Base-by-base conservation (phyloP, 768 basidiomycete genomes). In the Hygrocybe punicea region DNA sequence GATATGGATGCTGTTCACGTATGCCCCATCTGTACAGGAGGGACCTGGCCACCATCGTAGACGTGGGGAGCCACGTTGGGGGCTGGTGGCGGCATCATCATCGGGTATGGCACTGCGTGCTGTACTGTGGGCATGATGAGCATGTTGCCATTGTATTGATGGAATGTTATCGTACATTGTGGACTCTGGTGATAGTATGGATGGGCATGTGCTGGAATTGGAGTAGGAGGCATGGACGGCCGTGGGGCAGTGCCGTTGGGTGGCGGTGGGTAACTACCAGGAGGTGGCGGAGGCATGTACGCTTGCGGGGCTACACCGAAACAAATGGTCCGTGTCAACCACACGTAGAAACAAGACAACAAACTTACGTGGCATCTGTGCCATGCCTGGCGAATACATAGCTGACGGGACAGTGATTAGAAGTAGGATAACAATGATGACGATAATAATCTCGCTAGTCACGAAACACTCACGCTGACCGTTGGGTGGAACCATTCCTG, bases 221-320 rank as follows among this genome's bases (percentile, higher is more conserved):
- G 91, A 8, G 91, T 92, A 8, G 91, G 89, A n/a, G 91, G 91
- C 87, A 93, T 91, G 14, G 91, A 91, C 23, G 88, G 91, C 59
- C 91, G 83, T 16, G 86, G 89, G 37, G 82, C 89, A 33, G 82
- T 83, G 46, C 87, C 87, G 63, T 89, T 91, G 21, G 91, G 88
- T 49, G 86, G 87, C 3, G 85, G 82, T 14, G 87, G 88, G 63
- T 89, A 91, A 58, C 85, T 78, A 53, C 87, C 87, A 51, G 87
- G 87, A 4, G 86, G 89, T n/a, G 78, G 80, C 25, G 85, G 84
- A 19, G 81, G 85, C 89, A 93, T 91, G 68, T 92, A 93, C 47
- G 80, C 81, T 81, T 84, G 84, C 17, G 86, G 85, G 34, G 83
- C 84, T 86, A 62, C 7, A 56, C 53, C 4, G 58, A 56, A 54